Base-by-base conservation (phyloP, 495 filamentous ascomycete genomes). In the Melanomma pulvis-pyrius region DNA sequence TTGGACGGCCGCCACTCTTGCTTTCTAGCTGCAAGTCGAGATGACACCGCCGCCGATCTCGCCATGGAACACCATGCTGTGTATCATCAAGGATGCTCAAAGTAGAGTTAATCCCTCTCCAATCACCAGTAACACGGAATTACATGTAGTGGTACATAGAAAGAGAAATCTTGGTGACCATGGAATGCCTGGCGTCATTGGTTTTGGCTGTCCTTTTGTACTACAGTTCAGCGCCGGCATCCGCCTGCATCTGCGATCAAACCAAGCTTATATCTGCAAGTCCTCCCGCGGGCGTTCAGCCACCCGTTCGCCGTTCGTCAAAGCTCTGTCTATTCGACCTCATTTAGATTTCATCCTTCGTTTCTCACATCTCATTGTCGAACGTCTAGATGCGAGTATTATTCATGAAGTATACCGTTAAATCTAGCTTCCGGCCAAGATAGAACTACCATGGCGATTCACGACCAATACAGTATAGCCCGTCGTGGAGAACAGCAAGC, bases 401-500 rank as follows among this genome's bases (percentile, higher is more conserved):
- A 3, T 44, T 15, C 39, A 44, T 44, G 39, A 44, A 44, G 39
- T 15, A n/a, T 15, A 17, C 5, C 39, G 39, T 44, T 15, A n/a
- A 6, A 11, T 44, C 9, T n/a, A 6, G 2, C 13, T 3, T n/a
- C 39, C 17, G n/a, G 39, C 39, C 39, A 3, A n/a, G 39, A 6
- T 17, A 3, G 39, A 44, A 28, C 48, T 28, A 17, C 19, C 7
- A 70, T 66, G 61, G 49, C 57, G 1, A 15, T 28, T 26, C 62
- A 66, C 32, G 41, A 51, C 28, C 36, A 51, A n/a, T 22, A 25
- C 1, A 26, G 25, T 12, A 28, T 69, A 17, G 9, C 53, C 19
- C 17, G 21, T 12, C 70, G 70, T 7, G 66, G 61, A 25, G 19
- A 63, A 41, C 26, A 29, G 22, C 50, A 66, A 25, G 13, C 34